Evolutionary conservation across 139 green algal genomes (phyloP).

Genomic region (Micractinium sp.): DNA sequence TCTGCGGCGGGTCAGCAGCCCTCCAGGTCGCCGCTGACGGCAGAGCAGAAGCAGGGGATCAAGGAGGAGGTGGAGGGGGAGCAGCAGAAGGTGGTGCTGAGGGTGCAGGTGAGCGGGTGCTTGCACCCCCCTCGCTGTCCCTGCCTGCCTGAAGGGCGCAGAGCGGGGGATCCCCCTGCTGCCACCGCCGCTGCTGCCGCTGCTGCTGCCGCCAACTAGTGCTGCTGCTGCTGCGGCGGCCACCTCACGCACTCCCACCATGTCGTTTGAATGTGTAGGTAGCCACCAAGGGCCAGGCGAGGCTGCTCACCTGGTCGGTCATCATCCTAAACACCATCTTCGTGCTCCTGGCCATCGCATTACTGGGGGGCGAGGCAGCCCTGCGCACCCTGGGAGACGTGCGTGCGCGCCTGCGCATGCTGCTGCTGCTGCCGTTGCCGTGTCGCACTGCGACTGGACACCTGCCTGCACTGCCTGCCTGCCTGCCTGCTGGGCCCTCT

Average conservation of each 20-base stretch:
- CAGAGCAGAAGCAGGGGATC: not conserved
- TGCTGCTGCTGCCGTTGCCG: too few relatives aligned
- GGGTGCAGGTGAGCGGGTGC: conserved; percentile 2
- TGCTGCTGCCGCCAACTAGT: not conserved
- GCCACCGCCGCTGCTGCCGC: too few relatives aligned
- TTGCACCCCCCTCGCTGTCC: not conserved
- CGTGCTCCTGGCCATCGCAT: not conserved
- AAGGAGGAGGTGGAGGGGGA: not conserved
- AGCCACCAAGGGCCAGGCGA: conserved; percentile 15
- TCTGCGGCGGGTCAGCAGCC: not conserved
- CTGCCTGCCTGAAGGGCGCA: too few relatives aligned
- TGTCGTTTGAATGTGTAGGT: not conserved
- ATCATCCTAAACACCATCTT: not conserved
- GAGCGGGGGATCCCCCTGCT: too few relatives aligned
- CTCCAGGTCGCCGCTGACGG: not conserved
- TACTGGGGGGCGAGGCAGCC: not conserved
- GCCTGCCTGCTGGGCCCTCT: not conserved
- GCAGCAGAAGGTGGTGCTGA: not conserved
- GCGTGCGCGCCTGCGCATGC: too few relatives aligned
- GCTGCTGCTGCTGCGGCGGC: not conserved
- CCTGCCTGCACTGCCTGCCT: not conserved
- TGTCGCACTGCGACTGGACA: too few relatives aligned
- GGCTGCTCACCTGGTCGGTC: not conserved
- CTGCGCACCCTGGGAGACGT: too few relatives aligned
- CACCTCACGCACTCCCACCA: too few relatives aligned